Base-by-base conservation (phyloP, 148 eudicot genomes). In the Selenicereus undatus region DNA sequence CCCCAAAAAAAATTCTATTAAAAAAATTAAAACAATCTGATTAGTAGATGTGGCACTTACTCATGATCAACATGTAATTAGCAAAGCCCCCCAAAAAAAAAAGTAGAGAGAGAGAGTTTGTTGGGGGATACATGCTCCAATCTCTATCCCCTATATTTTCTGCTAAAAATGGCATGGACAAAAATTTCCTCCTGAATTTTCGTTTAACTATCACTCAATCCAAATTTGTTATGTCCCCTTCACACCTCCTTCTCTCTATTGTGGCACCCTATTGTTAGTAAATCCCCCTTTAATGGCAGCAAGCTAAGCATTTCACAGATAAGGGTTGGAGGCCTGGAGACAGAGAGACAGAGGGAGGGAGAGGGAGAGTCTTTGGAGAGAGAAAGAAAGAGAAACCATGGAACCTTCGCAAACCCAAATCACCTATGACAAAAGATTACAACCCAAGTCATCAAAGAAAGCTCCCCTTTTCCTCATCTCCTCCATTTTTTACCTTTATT, bases 221-320 rank as follows among this genome's bases (percentile, higher is more conserved):
- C 13, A 48, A 48, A 12, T 11, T 48, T 9, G 52, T 4, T 18
- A 42, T 18, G 11, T 82, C 30, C 18, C 29, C 21, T 36, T 69
- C 27, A 11, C 71, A 22, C 13, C 20, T 27, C 39, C 29, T 62
- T 9, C 51, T 13, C 29, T 50, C 26, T 74, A 3, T 45, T 8
- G 27, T 77, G 13, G 18, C 51, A 72, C 8, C 26, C 86, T 81
- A 81, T 84, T 81, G 26, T 84, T 84, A 75, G 78, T 30, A 74
- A 74, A 81, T 72, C 74, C n/a, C 26, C 35, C 68, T 78, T 62
- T 78, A 81, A 81, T 81, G 79, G 64, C 72, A 81, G 42, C 73
- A 80, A 84, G 35, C 74, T 78, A 71, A 73, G 56, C 50, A 73
- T 77, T 72, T 77, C 78, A 71, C 32, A 81, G 5, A 48, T 14